Evolutionary conservation across 1,284 basidiomycete genomes (phyloP).

Genomic region (Pyrrhoderma lamaoense): DNA sequence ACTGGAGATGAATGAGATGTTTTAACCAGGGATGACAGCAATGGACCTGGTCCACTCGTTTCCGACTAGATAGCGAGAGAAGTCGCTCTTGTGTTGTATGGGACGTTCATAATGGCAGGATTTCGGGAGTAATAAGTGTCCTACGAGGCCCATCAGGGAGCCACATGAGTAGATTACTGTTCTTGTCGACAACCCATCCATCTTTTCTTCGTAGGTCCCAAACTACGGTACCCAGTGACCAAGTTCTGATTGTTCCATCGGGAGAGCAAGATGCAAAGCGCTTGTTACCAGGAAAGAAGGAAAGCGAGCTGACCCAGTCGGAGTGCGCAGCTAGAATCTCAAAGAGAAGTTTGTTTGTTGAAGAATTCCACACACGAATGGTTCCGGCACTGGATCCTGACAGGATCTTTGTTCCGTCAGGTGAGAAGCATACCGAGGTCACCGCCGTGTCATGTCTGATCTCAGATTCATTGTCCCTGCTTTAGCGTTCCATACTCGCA

Average conservation of each 20-base stretch:
- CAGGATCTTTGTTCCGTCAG: neutral
- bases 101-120: no score
- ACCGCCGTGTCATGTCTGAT: no score
- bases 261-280: neutral
- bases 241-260: neutral
- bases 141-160: neutral
- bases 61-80: no score
- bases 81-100: no score
- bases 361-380: constrained; percentile 1
- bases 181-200: neutral
- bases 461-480: no score
- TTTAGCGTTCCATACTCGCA: constrained; percentile 1
- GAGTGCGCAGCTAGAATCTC: no score
- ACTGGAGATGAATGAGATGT: no score
- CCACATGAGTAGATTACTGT: neutral
- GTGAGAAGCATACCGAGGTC: constrained; percentile 4
- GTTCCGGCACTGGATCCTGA: neutral
- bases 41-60: no score
- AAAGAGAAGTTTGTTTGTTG: no score
- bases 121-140: no score
- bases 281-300: neutral
- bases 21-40: no score
- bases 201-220: neutral
- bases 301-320: no score
- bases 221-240: neutral